These are phyloP conservation scores for Tephrocybe sp. DNA, from an alignment of 768 basidiomycete species.

Conservation along the genomic window DNA sequence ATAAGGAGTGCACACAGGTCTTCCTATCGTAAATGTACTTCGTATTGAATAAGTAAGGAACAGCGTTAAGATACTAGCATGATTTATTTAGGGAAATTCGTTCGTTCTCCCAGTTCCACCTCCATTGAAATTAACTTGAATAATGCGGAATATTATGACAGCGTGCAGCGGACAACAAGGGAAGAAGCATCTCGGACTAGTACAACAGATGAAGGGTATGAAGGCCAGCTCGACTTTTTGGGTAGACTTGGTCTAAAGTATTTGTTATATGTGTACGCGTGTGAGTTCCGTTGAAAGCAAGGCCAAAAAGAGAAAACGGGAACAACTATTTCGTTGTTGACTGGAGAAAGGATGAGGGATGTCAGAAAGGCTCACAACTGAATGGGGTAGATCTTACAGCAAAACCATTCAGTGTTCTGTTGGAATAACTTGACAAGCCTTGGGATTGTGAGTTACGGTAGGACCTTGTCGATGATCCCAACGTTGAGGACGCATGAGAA, in stretches of 20 bases:
- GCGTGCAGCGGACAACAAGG: conserved; percentile 34
- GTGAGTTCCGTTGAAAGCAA: conserved; percentile 21
- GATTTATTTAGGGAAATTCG: not conserved
- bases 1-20: conserved; percentile 18
- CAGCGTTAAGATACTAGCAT: conserved; percentile 8
- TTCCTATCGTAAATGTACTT: conserved; percentile 8
- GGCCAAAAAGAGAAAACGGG: conserved; percentile 16
- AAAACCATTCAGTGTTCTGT: conserved; percentile 69
- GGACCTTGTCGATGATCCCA: conserved; percentile 60
- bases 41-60: conserved; percentile 6
- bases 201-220: conserved; percentile 40
- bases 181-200: conserved; percentile 30
- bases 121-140: conserved; percentile 27
- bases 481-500: conserved; percentile 47
- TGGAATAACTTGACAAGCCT: conserved; percentile 70
- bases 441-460: conserved; percentile 70
- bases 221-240: conserved; percentile 35
- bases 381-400: conserved; percentile 44
- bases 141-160: conserved; percentile 29
- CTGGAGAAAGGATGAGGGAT: conserved; percentile 24
- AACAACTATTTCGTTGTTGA: conserved; percentile 39
- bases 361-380: not conserved
- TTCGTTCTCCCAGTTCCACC: conserved; percentile 5
- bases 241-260: conserved; percentile 20
- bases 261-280: conserved; percentile 13